Evolutionary conservation across 2,329 filamentous ascomycete species (phyloP).

Genomic region (Alternaria triticimaculans): DNA sequence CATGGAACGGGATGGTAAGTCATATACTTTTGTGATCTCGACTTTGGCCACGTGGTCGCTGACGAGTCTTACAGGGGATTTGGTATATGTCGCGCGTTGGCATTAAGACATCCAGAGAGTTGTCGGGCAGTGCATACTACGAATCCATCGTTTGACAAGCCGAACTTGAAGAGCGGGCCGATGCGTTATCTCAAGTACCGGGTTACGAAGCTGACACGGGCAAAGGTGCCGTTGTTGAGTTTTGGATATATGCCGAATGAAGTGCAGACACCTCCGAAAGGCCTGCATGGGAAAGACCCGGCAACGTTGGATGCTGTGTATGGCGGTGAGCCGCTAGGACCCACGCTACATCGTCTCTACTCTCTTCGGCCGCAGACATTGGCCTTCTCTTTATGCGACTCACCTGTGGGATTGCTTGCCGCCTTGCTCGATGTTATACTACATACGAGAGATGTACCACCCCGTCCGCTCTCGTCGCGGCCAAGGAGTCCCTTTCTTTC

Average conservation of each 20-base stretch:
- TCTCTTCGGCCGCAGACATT: slow-evolving; percentile 46
- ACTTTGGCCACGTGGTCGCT: background rate
- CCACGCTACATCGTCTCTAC: slow-evolving; percentile 33
- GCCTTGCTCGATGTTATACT: slow-evolving; percentile 43
- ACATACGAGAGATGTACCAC: slow-evolving; percentile 26
- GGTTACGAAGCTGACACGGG: slow-evolving; percentile 54
- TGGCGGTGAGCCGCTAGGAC: slow-evolving; percentile 12
- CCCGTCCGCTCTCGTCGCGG: slow-evolving; percentile 21
- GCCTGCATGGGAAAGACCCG: background rate
- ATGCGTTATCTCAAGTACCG: slow-evolving; percentile 64
- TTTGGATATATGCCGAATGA: slow-evolving; percentile 65
- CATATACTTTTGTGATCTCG: background rate
- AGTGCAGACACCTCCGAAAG: slow-evolving; percentile 37
- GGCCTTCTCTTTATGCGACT: slow-evolving; percentile 49
- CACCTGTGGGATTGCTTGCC: slow-evolving; percentile 45
- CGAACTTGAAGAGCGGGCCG: slow-evolving; percentile 54
- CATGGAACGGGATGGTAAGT: slow-evolving; percentile 60
- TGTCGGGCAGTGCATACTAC: slow-evolving; percentile 69
- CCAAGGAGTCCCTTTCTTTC: slow-evolving; percentile 42
- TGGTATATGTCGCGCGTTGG: slow-evolving; percentile 54
- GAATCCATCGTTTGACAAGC: slow-evolving; percentile 61
- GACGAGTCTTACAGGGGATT: slow-evolving; percentile 47
- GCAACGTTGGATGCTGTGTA: background rate
- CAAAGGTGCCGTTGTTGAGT: slow-evolving; percentile 54
- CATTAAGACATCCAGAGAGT: slow-evolving; percentile 55